Percentiles rank a stretch among this genome's conserved stretches.
Evolutionary conservation across 805 yeast genomes (phyloP).

Genomic region (Yamadazyma sp.): DNA sequence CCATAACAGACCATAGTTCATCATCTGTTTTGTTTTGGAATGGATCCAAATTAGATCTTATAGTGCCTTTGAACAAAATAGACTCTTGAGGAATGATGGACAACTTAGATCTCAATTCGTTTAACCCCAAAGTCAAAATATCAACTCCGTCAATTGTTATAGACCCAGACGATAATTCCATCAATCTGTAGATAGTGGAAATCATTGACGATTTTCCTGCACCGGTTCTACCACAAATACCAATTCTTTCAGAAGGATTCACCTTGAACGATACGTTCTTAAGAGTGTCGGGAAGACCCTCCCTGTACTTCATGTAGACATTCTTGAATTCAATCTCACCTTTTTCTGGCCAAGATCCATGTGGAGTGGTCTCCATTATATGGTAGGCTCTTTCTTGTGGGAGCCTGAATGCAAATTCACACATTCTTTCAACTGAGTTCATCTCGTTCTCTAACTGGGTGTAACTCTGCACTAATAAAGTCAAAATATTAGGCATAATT

Average conservation of each 20-base stretch:
- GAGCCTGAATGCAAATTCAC: conserved; percentile 51
- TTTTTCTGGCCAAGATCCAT: conserved; percentile 48
- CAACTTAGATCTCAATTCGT: conserved; percentile 53
- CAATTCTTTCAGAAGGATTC: conserved; percentile 64
- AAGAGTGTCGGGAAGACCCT: conserved; percentile 57
- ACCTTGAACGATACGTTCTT: conserved; percentile 45
- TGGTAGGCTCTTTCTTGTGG: conserved; percentile 67
- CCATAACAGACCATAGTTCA: conserved; percentile 55
- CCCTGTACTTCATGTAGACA: conserved; percentile 56
- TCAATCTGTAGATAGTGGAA: conserved; percentile 57
- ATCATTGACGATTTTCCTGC: conserved; percentile 76
- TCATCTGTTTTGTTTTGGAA: conserved; percentile 51
- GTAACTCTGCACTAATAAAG: conserved; percentile 32
- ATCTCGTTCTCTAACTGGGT: conserved; percentile 42
- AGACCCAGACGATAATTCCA: conserved; percentile 50
- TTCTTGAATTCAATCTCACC: conserved; percentile 50
- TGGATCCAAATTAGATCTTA: conserved; percentile 63
- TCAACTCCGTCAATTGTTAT: conserved; percentile 60
- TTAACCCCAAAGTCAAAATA: conserved; percentile 50
- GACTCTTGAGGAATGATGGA: conserved; percentile 76
- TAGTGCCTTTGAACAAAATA: conserved; percentile 57
- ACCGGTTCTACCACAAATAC: conserved; percentile 88
- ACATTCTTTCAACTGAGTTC: conserved; percentile 41
- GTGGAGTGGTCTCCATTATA: conserved; percentile 41
- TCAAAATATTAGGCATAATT: conserved; percentile 35